A percentile compares a stretch with the other conserved stretches of the same genome.
These are phyloP conservation scores for Acrocalymma vagum DNA, from an alignment of 2,329 filamentous ascomycete species.

Conservation along the genomic window DNA sequence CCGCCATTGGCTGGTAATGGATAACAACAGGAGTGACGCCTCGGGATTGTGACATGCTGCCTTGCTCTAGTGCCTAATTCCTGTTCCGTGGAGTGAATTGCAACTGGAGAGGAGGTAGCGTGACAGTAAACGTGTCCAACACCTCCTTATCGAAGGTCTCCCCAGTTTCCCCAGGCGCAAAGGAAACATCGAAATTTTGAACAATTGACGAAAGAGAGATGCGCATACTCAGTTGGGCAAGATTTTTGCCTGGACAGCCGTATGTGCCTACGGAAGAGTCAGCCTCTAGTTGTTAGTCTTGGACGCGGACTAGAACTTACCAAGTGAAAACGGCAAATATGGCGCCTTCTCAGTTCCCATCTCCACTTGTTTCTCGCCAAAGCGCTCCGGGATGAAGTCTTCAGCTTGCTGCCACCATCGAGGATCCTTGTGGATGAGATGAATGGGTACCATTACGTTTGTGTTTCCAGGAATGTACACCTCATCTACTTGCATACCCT, in stretches of 20 bases:
- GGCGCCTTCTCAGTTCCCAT: slow-evolving; percentile 23
- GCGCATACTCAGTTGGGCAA: slow-evolving; percentile 26
- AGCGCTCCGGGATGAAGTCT: slow-evolving; percentile 24
- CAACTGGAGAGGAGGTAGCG: slow-evolving; percentile 32
- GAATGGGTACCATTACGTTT: slow-evolving; percentile 17
- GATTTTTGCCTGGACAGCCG: slow-evolving; percentile 27
- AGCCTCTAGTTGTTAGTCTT: not conserved
- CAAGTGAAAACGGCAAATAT: slow-evolving; percentile 21
- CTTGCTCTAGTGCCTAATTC: not conserved
- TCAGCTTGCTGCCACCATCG: slow-evolving; percentile 19
- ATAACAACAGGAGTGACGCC: not conserved
- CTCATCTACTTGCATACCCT: slow-evolving; percentile 35
- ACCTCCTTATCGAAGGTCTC: slow-evolving; percentile 28
- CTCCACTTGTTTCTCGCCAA: slow-evolving; percentile 18
- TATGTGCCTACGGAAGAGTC: slow-evolving; percentile 19
- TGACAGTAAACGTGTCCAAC: slow-evolving; percentile 24
- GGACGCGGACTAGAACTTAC: slow-evolving; percentile 3
- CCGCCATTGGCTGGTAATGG: too few relatives aligned
- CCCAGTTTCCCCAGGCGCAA: slow-evolving; percentile 30
- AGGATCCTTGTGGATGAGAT: slow-evolving; percentile 34
- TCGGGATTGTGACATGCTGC: too few relatives aligned
- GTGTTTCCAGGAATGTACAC: slow-evolving; percentile 21
- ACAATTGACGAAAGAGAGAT: slow-evolving; percentile 23
- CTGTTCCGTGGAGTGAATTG: slow-evolving; percentile 17
- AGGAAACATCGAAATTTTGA: slow-evolving; percentile 26